phyloP scores from a whole-genome alignment of 495 filamentous ascomycete genomes.

The Hypomontagnella monticulosa region DNA sequence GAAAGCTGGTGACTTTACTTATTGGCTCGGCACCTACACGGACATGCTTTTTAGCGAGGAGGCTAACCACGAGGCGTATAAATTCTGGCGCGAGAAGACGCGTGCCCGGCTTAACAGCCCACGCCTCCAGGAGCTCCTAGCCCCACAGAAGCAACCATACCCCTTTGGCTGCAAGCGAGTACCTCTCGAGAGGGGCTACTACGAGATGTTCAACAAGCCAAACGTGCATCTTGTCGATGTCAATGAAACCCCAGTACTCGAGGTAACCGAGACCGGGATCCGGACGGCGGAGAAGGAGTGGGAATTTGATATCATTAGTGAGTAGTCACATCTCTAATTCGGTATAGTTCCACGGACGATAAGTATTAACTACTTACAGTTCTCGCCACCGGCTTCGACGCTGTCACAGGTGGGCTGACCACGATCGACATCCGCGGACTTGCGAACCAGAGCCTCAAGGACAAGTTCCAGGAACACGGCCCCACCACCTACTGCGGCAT shows the following conservation, averaged over 20 bases:
- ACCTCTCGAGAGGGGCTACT: slow-evolving; percentile 65
- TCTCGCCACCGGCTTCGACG: slow-evolving; percentile 66
- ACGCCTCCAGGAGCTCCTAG: slow-evolving; percentile 60
- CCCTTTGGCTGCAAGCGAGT: slow-evolving; percentile 65
- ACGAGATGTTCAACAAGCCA: slow-evolving; percentile 64
- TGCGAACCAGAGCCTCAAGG: slow-evolving; percentile 49
- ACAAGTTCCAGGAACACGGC: slow-evolving; percentile 59
- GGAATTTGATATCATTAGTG: slow-evolving; percentile 59
- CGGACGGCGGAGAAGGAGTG: slow-evolving; percentile 48
- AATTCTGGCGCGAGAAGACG: slow-evolving; percentile 67
- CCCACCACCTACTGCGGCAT: slow-evolving; percentile 62
- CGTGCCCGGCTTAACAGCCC: slow-evolving; percentile 62
- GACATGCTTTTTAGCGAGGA: slow-evolving; percentile 56
- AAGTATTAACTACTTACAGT: slow-evolving; percentile 36
- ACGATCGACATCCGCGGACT: slow-evolving; percentile 57
- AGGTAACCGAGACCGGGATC: slow-evolving; percentile 58
- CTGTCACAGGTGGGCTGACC: slow-evolving; percentile 59
- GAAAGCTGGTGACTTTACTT: slow-evolving; percentile 60
- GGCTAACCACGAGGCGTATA: slow-evolving; percentile 60
- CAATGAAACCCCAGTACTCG: slow-evolving; percentile 57
- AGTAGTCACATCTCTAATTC: slow-evolving; percentile 48
- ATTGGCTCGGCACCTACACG: slow-evolving; percentile 60
- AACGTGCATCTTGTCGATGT: slow-evolving; percentile 66
- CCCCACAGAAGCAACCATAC: slow-evolving; percentile 62
- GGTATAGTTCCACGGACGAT: slow-evolving; percentile 47